These are phyloP conservation scores for Noccaea caerulescens DNA, from an alignment of 345 rosid species.

Conservation along the genomic window DNA sequence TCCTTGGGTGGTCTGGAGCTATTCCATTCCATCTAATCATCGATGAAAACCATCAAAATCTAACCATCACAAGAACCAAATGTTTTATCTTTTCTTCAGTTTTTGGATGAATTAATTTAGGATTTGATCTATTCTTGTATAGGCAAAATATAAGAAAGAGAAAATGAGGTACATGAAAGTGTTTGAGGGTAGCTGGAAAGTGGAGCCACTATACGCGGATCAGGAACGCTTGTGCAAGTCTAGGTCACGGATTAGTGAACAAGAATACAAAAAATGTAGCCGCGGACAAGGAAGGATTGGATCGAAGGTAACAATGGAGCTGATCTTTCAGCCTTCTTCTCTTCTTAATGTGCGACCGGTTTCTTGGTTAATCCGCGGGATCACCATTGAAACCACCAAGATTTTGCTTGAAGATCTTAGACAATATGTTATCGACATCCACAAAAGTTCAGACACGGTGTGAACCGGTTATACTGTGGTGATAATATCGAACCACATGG, in stretches of 20 bases:
- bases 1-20: slow-evolving; percentile 72
- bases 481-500: too few relatives aligned
- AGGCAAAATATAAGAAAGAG: slow-evolving; percentile 78
- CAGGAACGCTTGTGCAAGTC: slow-evolving; percentile 59
- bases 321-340: slow-evolving; percentile 66
- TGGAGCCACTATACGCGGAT: slow-evolving; percentile 68
- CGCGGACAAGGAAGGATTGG: slow-evolving; percentile 74
- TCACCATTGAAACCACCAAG: slow-evolving; percentile 63
- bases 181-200: slow-evolving; percentile 82
- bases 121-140: not conserved
- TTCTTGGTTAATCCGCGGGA: slow-evolving; percentile 79
- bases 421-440: not conserved
- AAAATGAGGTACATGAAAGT: slow-evolving; percentile 68
- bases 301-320: slow-evolving; percentile 72
- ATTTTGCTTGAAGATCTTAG: slow-evolving; percentile 61
- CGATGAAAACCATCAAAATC: slow-evolving; percentile 72
- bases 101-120: not conserved
- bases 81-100: not conserved
- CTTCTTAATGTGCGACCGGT: slow-evolving; percentile 76
- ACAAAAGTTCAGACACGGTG: not conserved
- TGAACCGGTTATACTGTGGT: not conserved
- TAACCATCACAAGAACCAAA: not conserved
- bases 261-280: slow-evolving; percentile 62
- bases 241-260: slow-evolving; percentile 58
- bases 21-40: slow-evolving; percentile 69